A percentile compares a stretch with the other conserved stretches of the same genome.
These are phyloP conservation scores for Flaveria linearis DNA, from an alignment of 129 eudicot species.

Conservation along the genomic window DNA sequence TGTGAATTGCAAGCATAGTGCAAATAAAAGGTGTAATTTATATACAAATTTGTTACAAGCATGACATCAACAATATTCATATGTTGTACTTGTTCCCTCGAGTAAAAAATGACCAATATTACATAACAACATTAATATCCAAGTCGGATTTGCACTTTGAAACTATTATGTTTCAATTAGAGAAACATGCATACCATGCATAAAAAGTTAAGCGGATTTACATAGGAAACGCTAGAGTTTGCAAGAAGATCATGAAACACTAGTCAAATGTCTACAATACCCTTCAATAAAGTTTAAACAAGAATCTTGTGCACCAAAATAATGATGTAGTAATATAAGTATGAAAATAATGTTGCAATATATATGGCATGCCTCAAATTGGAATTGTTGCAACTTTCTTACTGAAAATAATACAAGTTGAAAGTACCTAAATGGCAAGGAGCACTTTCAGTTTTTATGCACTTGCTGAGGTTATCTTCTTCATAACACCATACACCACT, in stretches of 20 bases:
- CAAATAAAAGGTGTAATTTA: background rate
- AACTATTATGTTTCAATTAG: background rate
- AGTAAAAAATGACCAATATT: background rate
- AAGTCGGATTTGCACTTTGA: background rate
- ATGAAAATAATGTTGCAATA: background rate
- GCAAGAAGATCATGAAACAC: background rate
- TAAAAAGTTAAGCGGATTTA: background rate
- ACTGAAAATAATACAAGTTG: background rate
- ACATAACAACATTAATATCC: background rate
- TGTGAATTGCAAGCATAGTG: background rate
- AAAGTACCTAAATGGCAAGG: constrained; percentile 47
- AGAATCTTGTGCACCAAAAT: background rate
- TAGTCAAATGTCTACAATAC: background rate
- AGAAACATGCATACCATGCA: background rate
- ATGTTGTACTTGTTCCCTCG: background rate
- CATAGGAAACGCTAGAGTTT: background rate
- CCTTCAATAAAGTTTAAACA: constrained; percentile 4
- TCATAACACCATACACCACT: constrained; percentile 56
- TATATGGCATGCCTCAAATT: background rate
- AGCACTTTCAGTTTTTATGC: constrained; percentile 41
- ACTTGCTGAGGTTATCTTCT: constrained; percentile 42
- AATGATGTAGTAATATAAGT: background rate
- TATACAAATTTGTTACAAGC: background rate
- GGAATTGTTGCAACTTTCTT: constrained; percentile 9
- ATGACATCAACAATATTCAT: constrained; percentile 17